Evolutionary conservation across 2,329 filamentous ascomycete genomes (phyloP).

Genomic region (Coniochaeta pulveracea): DNA sequence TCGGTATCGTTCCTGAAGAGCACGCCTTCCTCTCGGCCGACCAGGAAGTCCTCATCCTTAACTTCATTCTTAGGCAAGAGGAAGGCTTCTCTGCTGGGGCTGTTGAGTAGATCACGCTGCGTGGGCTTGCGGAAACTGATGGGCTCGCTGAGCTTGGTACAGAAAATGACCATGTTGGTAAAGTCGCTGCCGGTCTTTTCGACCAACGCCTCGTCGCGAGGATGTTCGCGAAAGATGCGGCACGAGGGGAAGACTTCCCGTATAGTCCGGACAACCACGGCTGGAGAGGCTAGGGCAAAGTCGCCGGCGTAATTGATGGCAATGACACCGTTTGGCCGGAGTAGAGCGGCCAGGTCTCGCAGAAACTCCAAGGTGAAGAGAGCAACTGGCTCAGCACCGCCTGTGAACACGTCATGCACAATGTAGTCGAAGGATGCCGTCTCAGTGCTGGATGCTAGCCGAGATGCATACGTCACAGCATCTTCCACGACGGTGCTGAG

Average conservation of each 20-base stretch:
- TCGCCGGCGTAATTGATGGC: constrained; percentile 97
- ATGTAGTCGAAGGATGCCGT: constrained; percentile 69
- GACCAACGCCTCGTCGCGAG: constrained; percentile 35
- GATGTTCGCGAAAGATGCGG: constrained; percentile 76
- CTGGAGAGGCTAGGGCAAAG: constrained; percentile 62
- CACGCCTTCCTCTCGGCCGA: constrained; percentile 34
- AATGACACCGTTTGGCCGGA: constrained; percentile 71
- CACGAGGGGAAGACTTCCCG: constrained; percentile 75
- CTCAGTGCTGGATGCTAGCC: constrained; percentile 19
- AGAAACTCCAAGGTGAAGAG: constrained; percentile 87
- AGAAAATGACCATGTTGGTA: constrained; percentile 95
- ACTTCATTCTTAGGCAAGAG: constrained; percentile 66
- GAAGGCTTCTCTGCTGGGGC: constrained; percentile 56
- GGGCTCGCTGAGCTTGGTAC: constrained; percentile 47
- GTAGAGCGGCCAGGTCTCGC: constrained; percentile 53
- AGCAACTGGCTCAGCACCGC: constrained; percentile 78
- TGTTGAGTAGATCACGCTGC: constrained; percentile 58
- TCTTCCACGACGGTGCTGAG: constrained; percentile 75
- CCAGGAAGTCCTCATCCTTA: constrained; percentile 34
- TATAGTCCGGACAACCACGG: constrained; percentile 74
- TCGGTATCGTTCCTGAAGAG: constrained; percentile 53
- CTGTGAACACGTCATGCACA: constrained; percentile 95
- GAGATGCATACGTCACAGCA: constrained; percentile 57
- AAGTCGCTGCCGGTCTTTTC: constrained; percentile 54
- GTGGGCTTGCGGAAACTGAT: constrained; percentile 57